phyloP scores from a whole-genome alignment of 2,329 filamentous ascomycete genomes.

The Penicillium oxalicum region DNA sequence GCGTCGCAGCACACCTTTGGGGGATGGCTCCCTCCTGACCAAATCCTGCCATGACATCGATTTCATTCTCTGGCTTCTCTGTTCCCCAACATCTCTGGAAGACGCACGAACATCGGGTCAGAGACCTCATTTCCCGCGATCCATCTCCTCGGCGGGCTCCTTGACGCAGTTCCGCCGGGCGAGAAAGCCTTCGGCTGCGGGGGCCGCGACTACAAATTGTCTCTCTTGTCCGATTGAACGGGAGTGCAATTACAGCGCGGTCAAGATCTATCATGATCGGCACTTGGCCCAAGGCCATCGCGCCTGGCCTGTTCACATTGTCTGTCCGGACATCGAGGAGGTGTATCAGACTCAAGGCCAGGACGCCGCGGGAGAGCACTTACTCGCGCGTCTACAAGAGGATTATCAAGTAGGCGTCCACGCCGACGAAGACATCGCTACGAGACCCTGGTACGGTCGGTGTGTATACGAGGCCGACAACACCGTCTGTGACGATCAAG shows the following conservation, averaged over 20 bases:
- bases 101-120: constrained; percentile 21
- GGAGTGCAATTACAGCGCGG: constrained; percentile 78
- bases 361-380: constrained; percentile 46
- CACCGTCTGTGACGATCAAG: constrained; percentile 87
- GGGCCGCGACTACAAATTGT: constrained; percentile 81
- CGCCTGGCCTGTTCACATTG: constrained; percentile 78
- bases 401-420: constrained; percentile 51
- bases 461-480: constrained; percentile 94
- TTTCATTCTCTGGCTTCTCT: constrained; percentile 83
- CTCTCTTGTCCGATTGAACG: constrained; percentile 68
- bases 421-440: constrained; percentile 49
- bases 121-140: constrained; percentile 64
- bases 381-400: constrained; percentile 46
- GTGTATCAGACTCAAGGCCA: constrained; percentile 46
- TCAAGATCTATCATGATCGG: constrained; percentile 70
- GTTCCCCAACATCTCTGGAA: constrained; percentile 53
- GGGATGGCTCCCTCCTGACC: constrained; percentile 74
- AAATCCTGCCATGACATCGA: constrained; percentile 98
- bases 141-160: constrained; percentile 68
- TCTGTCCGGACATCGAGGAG: constrained; percentile 89
- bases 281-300: constrained; percentile 62
- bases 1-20: constrained; percentile 68
- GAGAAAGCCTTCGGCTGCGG: constrained; percentile 70
- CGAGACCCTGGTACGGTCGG: constrained; percentile 71
- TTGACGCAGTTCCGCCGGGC: constrained; percentile 70